These are phyloP conservation scores for Nannochloropsis salina DNA, from an alignment of 108 stramenopile genomes.

Conservation along the genomic window DNA sequence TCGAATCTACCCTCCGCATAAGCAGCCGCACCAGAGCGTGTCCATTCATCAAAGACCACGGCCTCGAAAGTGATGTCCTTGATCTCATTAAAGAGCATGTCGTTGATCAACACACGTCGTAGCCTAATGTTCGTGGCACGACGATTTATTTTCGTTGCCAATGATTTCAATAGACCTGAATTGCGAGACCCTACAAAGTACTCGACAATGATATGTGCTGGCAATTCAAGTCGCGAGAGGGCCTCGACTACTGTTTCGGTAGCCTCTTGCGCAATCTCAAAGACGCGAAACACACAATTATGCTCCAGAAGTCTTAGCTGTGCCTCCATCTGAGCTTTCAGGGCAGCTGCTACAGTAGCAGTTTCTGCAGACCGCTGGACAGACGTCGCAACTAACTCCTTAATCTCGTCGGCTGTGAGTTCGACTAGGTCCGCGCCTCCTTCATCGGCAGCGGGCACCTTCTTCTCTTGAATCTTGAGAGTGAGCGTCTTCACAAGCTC, in stretches of 20 bases:
- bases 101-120: neutral
- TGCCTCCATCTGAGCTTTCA: neutral
- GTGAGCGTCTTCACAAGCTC: constrained; percentile 3
- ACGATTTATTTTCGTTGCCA: neutral
- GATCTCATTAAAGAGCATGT: neutral
- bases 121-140: neutral
- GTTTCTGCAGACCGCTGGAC: neutral
- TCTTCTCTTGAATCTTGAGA: neutral
- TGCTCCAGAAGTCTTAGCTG: neutral
- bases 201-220: neutral
- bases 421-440: neutral
- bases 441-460: neutral
- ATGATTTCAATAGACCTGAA: neutral
- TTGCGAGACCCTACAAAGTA: neutral
- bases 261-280: neutral
- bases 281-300: neutral
- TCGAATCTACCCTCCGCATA: constrained; percentile 11
- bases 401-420: neutral
- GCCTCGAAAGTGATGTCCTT: constrained; percentile 15
- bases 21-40: neutral
- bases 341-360: neutral
- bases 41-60: constrained; percentile 1
- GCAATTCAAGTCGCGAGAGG: neutral
- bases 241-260: neutral
- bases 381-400: neutral